Percentiles rank a stretch among this genome's conserved stretches.
Conservation (phyloP, 179 eudicot genomes). For the Silene vulgaris region DNA sequence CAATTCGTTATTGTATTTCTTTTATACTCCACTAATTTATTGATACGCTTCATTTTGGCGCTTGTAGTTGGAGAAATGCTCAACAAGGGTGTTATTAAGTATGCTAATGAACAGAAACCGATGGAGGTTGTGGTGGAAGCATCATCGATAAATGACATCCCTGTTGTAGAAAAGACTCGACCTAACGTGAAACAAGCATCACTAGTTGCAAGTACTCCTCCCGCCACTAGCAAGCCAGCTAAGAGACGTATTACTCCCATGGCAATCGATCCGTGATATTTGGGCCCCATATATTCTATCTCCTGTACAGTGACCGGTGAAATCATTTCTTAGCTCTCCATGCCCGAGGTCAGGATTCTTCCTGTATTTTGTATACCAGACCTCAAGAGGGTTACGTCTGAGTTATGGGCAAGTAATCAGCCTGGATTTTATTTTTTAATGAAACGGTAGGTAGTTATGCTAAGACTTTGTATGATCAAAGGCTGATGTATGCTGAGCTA, state of each 20-base stretch:
- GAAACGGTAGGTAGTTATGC: conserved; percentile 1
- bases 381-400: background rate
- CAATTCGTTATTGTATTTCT: background rate
- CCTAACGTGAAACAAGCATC: conserved; percentile 28
- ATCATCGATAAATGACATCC: conserved; percentile 18
- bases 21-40: background rate
- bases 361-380: conserved; percentile 19
- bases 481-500: conserved; percentile 2
- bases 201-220: conserved; percentile 28
- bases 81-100: conserved; percentile 23
- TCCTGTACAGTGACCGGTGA: conserved; percentile 12
- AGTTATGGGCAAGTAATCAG: conserved; percentile 2
- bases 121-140: conserved; percentile 33
- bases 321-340: conserved; percentile 6
- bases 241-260: conserved; percentile 89
- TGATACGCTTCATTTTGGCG: conserved; percentile 6
- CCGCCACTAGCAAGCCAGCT: conserved; percentile 53
- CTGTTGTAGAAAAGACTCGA: conserved; percentile 25
- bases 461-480: conserved; percentile 10
- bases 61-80: conserved; percentile 34
- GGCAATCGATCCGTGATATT: conserved; percentile 51
- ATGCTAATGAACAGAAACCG: conserved; percentile 22
- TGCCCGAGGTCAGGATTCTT: conserved; percentile 18
- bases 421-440: background rate
- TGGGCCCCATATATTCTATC: background rate